Base-by-base conservation (phyloP, 2,329 filamentous ascomycete genomes). In the Incumbomyces delicatus region DNA sequence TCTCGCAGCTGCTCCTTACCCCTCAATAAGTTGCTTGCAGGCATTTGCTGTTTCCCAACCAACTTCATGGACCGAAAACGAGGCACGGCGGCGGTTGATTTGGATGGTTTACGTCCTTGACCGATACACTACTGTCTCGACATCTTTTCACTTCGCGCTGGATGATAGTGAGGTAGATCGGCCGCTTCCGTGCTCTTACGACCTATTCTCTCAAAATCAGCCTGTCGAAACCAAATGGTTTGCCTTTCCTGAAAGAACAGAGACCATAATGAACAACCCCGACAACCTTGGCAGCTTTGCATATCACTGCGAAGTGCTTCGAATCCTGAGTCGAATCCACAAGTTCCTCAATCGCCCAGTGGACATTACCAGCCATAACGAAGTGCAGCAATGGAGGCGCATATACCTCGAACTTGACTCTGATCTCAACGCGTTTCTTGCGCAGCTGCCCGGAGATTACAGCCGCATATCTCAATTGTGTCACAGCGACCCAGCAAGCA, bases 91-190 rank as follows among this genome's bases (percentile, higher is more conserved):
- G 22, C 75, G 89, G 20, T 70, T 95, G 1, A 94, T 95, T 63
- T 95, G 89, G 89, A 90, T 94, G 81, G 81, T 94, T 10, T 95
- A 94, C 60, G 68, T 95, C 11, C 73, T 95, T 5, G 89, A 95
- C 61, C 77, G 89, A 41, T 95, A 94, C 60, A 87, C 87, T 1
- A 95, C 88, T 0, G 82, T 95, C 47, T 83, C 87, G 0, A 95
- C 89, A 0, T 87, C 89, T 0, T 95, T 95, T 56, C 87, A 95
- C 57, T 94, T 95, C 61, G 86, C 87, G 1, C 68, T 95, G 14
- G 83, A 90, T 55, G 87, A 95, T 58, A 86, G 83, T 60, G 88
- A 95, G 59, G 90, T 95, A 37, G 88, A 95, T 60, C 78, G 89
- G 18, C 85, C 80, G 41, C 69, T 95, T 6, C 89, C 89, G 1